These are phyloP conservation scores for Chalciporus piperatoides DNA, from an alignment of 1,284 basidiomycete species.

Conservation along the genomic window DNA sequence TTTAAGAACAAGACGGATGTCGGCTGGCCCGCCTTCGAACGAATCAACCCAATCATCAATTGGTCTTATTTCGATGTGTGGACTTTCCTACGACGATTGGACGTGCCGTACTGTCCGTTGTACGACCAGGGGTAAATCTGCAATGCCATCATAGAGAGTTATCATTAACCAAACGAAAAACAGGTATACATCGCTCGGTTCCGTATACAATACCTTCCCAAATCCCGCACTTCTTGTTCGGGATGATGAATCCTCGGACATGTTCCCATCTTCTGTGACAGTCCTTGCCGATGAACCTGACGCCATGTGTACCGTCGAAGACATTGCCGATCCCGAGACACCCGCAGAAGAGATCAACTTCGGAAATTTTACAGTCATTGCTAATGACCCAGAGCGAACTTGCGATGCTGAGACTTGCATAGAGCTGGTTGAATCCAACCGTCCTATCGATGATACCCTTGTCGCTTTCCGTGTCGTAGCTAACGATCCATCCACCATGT, in stretches of 20 bases:
- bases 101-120: conserved; percentile 82
- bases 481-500: conserved; percentile 21
- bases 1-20: conserved; percentile 78
- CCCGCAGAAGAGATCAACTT: conserved; percentile 5
- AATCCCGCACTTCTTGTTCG: conserved; percentile 75
- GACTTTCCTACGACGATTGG: conserved; percentile 75
- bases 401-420: conserved; percentile 20
- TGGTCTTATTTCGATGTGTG: conserved; percentile 92
- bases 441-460: neutral
- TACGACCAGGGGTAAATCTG: conserved; percentile 84
- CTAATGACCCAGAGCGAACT: conserved; percentile 20
- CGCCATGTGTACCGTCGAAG: conserved; percentile 16
- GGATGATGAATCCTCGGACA: conserved; percentile 14
- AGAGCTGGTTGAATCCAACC: neutral
- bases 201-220: conserved; percentile 89
- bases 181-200: conserved; percentile 95
- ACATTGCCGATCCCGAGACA: neutral
- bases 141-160: neutral
- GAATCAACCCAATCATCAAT: conserved; percentile 94
- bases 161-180: neutral
- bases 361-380: conserved; percentile 21
- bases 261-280: conserved; percentile 19
- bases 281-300: conserved; percentile 22
- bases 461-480: conserved; percentile 23
- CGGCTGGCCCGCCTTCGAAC: conserved; percentile 86